phyloP scores from a whole-genome alignment of 306 rosid genomes.

The Psophocarpus tetragonolobus region DNA sequence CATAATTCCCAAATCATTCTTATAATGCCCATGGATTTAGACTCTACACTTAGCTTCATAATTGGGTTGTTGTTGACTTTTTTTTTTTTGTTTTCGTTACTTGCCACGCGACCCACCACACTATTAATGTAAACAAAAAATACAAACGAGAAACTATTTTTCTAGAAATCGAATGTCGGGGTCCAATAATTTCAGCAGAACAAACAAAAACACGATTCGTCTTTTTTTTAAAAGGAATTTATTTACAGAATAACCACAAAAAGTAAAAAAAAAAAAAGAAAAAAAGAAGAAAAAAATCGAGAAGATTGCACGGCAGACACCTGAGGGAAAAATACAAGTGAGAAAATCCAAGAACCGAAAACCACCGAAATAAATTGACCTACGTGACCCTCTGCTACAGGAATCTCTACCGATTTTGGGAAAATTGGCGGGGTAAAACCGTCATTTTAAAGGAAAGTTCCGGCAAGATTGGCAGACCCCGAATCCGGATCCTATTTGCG shows the following conservation, averaged over 20 bases:
- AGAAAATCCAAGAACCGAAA: conserved; percentile 17
- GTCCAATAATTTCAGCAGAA: conserved; percentile 28
- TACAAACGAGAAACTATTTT: conserved; percentile 33
- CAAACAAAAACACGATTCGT: conserved; percentile 39
- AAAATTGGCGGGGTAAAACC: conserved; percentile 16
- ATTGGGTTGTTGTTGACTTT: conserved; percentile 43
- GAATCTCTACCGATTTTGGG: not conserved
- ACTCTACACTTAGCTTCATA: conserved; percentile 37
- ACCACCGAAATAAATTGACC: conserved; percentile 44
- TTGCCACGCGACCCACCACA: not conserved
- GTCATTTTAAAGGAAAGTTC: conserved; percentile 28
- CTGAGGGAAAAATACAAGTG: conserved; percentile 31
- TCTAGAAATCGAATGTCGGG: conserved; percentile 37
- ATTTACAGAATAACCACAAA: not conserved
- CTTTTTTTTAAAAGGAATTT: conserved; percentile 11
- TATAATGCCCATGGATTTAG: conserved; percentile 30
- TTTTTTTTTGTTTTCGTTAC: conserved; percentile 12
- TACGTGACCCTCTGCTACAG: conserved; percentile 24
- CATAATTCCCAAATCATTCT: conserved; percentile 26
- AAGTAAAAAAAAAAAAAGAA: not conserved
- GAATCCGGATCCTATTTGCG: conserved; percentile 39
- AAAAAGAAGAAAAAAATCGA: not conserved
- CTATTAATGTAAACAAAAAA: conserved; percentile 21
- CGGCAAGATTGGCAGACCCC: conserved; percentile 35
- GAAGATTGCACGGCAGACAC: conserved; percentile 35